Evolutionary conservation across 805 yeast genomes (phyloP).

Genomic region (Metschnikowia sp.): DNA sequence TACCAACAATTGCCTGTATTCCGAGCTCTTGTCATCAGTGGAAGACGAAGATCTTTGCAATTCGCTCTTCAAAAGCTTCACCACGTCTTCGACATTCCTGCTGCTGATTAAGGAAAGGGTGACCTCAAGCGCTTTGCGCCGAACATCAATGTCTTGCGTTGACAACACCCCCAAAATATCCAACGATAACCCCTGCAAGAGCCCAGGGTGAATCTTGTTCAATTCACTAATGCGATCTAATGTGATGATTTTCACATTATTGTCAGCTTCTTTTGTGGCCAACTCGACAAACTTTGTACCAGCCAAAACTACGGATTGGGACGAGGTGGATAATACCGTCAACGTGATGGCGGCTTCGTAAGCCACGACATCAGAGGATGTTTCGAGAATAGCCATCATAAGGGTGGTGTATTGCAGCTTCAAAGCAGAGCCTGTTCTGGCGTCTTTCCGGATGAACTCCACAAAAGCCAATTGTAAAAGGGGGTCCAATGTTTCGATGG

Average conservation of each 20-base stretch:
- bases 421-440: conserved; percentile 48
- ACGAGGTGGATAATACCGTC: conserved; percentile 55
- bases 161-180: conserved; percentile 83
- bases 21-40: conserved; percentile 76
- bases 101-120: conserved; percentile 76
- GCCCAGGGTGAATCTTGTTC: conserved; percentile 71
- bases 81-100: conserved; percentile 91
- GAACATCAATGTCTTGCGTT: conserved; percentile 89
- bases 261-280: conserved; percentile 91
- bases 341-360: conserved; percentile 90
- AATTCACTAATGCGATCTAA: conserved; percentile 80
- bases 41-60: conserved; percentile 66
- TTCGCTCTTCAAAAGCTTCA: conserved; percentile 88
- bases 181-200: conserved; percentile 76
- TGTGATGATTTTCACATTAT: conserved; percentile 89
- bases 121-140: conserved; percentile 80
- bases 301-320: conserved; percentile 68
- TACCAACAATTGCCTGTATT: conserved; percentile 85
- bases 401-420: conserved; percentile 69
- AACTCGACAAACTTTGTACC: conserved; percentile 84
- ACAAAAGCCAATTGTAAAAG: conserved; percentile 84
- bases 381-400: conserved; percentile 68
- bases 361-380: conserved; percentile 66
- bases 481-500: conserved; percentile 69
- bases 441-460: conserved; percentile 84